Percentiles rank a stretch among this genome's conserved stretches.
Conservation (phyloP, 441 rosid species). For the Croton laevigatus region DNA sequence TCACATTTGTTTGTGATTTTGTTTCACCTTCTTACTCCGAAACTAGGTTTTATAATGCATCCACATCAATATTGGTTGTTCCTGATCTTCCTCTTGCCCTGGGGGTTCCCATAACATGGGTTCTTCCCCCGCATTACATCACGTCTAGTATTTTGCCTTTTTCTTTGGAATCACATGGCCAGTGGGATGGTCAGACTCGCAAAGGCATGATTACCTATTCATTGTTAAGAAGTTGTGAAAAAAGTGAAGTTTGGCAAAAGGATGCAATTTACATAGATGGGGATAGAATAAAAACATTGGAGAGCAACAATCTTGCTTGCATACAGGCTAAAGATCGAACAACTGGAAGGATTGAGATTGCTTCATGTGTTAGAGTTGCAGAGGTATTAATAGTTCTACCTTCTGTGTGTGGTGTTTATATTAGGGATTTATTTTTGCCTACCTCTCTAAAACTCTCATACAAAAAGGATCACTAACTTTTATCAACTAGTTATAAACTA, state of each 20-base stretch:
- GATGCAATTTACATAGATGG: conserved; percentile 61
- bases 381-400: conserved; percentile 51
- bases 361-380: conserved; percentile 86
- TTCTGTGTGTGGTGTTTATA: too few relatives aligned
- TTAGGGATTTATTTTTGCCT: too few relatives aligned
- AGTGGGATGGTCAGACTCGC: conserved; percentile 57
- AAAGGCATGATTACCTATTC: conserved; percentile 71
- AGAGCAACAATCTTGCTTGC: conserved; percentile 74
- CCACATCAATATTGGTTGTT: conserved; percentile 57
- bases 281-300: conserved; percentile 63
- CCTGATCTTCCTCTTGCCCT: conserved; percentile 90
- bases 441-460: too few relatives aligned
- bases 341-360: conserved; percentile 81
- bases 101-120: conserved; percentile 86
- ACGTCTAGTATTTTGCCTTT: conserved; percentile 72
- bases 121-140: conserved; percentile 86
- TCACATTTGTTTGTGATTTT: conserved; percentile 84
- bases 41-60: conserved; percentile 66
- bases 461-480: too few relatives aligned
- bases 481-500: too few relatives aligned
- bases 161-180: conserved; percentile 47
- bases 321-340: conserved; percentile 86
- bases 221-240: conserved; percentile 57
- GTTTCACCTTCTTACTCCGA: conserved; percentile 58
- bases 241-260: conserved; percentile 42